Evolutionary conservation across 2,329 filamentous ascomycete species (phyloP).

Genomic region (Alternaria sp.): DNA sequence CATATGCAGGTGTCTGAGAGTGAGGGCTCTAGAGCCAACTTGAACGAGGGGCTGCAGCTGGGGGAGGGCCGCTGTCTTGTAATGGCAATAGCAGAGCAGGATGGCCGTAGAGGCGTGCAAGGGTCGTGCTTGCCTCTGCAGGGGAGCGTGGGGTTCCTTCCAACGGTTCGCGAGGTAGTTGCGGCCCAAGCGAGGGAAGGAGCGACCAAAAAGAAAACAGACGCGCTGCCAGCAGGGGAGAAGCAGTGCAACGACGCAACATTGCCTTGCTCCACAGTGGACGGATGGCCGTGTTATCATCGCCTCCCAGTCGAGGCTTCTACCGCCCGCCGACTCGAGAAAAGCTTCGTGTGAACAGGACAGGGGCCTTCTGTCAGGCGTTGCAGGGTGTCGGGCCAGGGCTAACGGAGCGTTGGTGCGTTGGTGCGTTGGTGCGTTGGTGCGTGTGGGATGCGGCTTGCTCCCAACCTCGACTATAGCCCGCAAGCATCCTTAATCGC

Average conservation of each 20-base stretch:
- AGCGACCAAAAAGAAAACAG: slow-evolving; percentile 24
- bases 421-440: slow-evolving; percentile 30
- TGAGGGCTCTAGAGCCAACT: slow-evolving; percentile 9
- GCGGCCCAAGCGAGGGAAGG: slow-evolving; percentile 39
- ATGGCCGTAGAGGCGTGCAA: slow-evolving; percentile 39
- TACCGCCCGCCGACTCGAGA: slow-evolving; percentile 21
- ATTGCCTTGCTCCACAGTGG: slow-evolving; percentile 4
- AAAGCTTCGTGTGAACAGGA: slow-evolving; percentile 26
- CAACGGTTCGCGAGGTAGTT: slow-evolving; percentile 41
- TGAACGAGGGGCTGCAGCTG: slow-evolving; percentile 23
- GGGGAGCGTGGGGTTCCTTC: slow-evolving; percentile 35
- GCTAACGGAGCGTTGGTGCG: slow-evolving; percentile 35
- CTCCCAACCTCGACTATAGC: slow-evolving; percentile 22
- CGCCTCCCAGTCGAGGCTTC: slow-evolving; percentile 23
- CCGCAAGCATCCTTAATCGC: slow-evolving; percentile 32
- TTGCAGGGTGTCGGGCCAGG: slow-evolving; percentile 32
- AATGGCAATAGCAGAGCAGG: slow-evolving; percentile 26
- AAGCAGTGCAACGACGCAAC: slow-evolving; percentile 1
- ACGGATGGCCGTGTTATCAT: slow-evolving; percentile 25
- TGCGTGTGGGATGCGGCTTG: slow-evolving; percentile 25
- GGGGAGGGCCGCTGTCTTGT: slow-evolving; percentile 27
- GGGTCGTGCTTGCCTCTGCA: slow-evolving; percentile 41
- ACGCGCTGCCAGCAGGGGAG: slow-evolving; percentile 10
- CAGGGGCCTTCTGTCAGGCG: slow-evolving; percentile 31
- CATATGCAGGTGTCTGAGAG: slow-evolving; percentile 18